A percentile compares a stretch with the other conserved stretches of the same genome.
phyloP scores from a whole-genome alignment of 208 protist species.

The Trypanosoma caninum region DNA sequence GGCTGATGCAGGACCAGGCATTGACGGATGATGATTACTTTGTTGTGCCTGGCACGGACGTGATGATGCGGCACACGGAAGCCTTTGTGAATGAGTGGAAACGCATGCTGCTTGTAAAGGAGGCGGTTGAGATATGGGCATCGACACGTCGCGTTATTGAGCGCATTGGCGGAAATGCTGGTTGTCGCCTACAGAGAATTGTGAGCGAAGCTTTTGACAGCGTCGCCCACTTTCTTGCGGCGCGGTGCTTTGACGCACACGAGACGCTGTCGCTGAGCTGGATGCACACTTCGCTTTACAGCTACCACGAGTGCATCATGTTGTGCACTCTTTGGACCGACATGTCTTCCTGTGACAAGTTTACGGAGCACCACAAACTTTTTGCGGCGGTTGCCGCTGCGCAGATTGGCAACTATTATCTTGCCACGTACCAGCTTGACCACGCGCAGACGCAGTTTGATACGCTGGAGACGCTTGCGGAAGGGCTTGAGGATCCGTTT shows the following conservation, averaged over 20 bases:
- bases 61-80: slow-evolving; percentile 68
- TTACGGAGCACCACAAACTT: slow-evolving; percentile 55
- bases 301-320: slow-evolving; percentile 83
- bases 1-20: slow-evolving; percentile 22
- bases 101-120: slow-evolving; percentile 76
- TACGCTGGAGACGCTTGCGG: slow-evolving; percentile 32
- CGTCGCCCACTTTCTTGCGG: slow-evolving; percentile 62
- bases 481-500: slow-evolving; percentile 30
- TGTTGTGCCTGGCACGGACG: slow-evolving; percentile 66
- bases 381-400: slow-evolving; percentile 55
- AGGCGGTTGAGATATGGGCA: slow-evolving; percentile 79
- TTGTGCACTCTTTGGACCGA: slow-evolving; percentile 81
- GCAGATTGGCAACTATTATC: slow-evolving; percentile 83
- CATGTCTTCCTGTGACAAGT: slow-evolving; percentile 47
- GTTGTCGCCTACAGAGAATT: slow-evolving; percentile 34
- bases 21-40: slow-evolving; percentile 77
- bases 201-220: slow-evolving; percentile 55
- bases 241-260: slow-evolving; percentile 57
- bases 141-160: slow-evolving; percentile 47
- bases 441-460: slow-evolving; percentile 70
- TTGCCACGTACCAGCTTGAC: slow-evolving; percentile 73
- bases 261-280: slow-evolving; percentile 39
- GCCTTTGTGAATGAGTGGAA: slow-evolving; percentile 83
- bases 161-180: slow-evolving; percentile 49
- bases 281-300: slow-evolving; percentile 64